These are phyloP conservation scores for Corymbia citriodora DNA, from an alignment of 441 rosid species.

Conservation along the genomic window DNA sequence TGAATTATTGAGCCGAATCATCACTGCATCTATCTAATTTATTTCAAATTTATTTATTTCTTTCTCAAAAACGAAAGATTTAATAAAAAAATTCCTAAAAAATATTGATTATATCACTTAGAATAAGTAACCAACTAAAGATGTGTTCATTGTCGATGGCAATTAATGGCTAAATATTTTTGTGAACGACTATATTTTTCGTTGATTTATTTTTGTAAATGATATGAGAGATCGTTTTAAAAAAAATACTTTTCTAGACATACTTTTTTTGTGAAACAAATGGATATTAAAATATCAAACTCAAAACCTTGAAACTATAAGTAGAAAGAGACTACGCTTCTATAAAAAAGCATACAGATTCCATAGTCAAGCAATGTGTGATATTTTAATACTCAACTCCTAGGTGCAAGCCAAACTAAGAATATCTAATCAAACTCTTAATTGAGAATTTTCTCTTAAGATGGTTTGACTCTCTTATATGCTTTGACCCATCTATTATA, in stretches of 20 bases:
- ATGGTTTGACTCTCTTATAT: not conserved
- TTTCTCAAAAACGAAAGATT: not conserved
- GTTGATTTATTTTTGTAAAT: not conserved
- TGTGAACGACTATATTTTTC: not conserved
- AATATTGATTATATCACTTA: not conserved
- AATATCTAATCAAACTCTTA: not conserved
- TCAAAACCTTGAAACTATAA: not conserved
- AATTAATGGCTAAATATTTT: not conserved
- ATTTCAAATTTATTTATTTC: not conserved
- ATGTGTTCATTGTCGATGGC: rapidly evolving
- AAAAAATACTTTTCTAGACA: rapidly evolving
- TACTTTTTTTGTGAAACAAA: not conserved
- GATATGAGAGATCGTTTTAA: rapidly evolving
- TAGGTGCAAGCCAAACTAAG: not conserved
- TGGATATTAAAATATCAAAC: not conserved
- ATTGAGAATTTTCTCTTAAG: not conserved
- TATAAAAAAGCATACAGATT: not conserved
- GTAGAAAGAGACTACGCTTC: not conserved
- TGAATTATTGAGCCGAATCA: not conserved
- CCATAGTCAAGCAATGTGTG: rapidly evolving
- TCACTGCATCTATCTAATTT: not conserved
- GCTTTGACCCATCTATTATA: not conserved
- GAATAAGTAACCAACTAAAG: not conserved
- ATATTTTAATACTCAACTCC: not conserved
- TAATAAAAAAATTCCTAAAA: rapidly evolving